Evolutionary conservation across 805 yeast species (phyloP), one percentile per base, ranked within the genome.

Genomic region (Candida alai): DNA sequence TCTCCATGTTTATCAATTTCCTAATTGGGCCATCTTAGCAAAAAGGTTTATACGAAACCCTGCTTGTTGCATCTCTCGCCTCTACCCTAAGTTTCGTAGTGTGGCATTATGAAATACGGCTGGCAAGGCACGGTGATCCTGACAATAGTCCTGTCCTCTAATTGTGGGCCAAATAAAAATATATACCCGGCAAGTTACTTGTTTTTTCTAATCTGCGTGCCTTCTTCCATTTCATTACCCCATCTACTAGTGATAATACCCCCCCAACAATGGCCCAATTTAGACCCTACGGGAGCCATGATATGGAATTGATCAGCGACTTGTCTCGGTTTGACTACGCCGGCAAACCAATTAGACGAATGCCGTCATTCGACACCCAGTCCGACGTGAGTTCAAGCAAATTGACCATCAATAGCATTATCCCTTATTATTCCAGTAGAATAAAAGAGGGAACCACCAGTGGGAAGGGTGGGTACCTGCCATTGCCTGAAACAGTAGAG

Each of bases 291-390:
- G 48, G 50, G 9, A 36, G 42, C 17, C 43, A 44, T 13, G 56
- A 51, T 11, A 42, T 37, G 5, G 42, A 62, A 19, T 49, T 60
- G 10, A 54, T 56, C 7, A 51, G 62, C 37, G 66, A 60, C 37
- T 34, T 48, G 7, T 54, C 65, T 13, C 46, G 68, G 6, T 63
- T 61, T 33, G 60, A 60, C 22, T 52, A 44, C 33, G 23, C 23
- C n/a, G 23, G 23, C 23, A 21, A 9, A 9, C 23, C 23, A 9
- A 9, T 26, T n/a, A 18, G 4, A 18, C 8, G 17, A 14, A 18
- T 9, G 17, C n/a, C 27, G 7, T 6, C 15, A 5, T 14, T 12
- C 17, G 19, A 58, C 2, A 52, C 66, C 6, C 65, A 66, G 1
- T 47, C 58, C 31, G 41, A 26, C 9, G 28, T 30, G 10, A 20